Evolutionary conservation across 768 basidiomycete species (phyloP), one percentile per base, ranked within the genome.

Genomic region (Mycena vulgaris): DNA sequence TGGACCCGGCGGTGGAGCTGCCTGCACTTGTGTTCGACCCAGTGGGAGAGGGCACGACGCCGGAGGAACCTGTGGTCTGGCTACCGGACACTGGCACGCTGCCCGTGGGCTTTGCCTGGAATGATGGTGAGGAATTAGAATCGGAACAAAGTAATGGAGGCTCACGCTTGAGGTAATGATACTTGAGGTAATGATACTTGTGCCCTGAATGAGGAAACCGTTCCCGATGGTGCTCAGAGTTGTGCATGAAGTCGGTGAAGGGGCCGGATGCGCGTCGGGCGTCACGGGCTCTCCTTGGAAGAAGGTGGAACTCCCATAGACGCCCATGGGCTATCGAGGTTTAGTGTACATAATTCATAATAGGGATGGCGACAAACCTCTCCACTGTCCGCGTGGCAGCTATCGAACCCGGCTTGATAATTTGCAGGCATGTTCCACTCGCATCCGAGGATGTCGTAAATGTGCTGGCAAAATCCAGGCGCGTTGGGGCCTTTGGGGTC

Each of bases 261-360:
- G 91, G 1, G 80, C 81, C 4, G 89, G 86, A 74, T 91, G 89
- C 2, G 90, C 82, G 9, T 83, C 45, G 17, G 92, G 90, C 2
- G 89, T 92, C 0, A 69, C 77, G 0, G 86, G 83, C 35, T 89
- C 79, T 40, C 90, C 90, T 83, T 94, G 93, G 75, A 85, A 78
- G 82, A 89, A 93, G 0, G 91, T 92, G 17, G 90, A 92, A 21
- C 82, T 78, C 37, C 89, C 89, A 74, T 92, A 91, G n/a, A 92
- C 85, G 31, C 91, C 91, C 89, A 90, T 90, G 5, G 90, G 88
- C 87, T 89, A 63, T 5, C 7, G 30, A 21, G 1, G 6, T 3
- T 48, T 16, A 53, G 19, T 31, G 14, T 40, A 58, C 63, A 28
- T 31, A 62, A 39, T 57, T 28, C 59, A 57, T 70, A 55, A 61